phyloP scores from a whole-genome alignment of 2,329 filamentous ascomycete species.

The Microcyclospora pomicola region DNA sequence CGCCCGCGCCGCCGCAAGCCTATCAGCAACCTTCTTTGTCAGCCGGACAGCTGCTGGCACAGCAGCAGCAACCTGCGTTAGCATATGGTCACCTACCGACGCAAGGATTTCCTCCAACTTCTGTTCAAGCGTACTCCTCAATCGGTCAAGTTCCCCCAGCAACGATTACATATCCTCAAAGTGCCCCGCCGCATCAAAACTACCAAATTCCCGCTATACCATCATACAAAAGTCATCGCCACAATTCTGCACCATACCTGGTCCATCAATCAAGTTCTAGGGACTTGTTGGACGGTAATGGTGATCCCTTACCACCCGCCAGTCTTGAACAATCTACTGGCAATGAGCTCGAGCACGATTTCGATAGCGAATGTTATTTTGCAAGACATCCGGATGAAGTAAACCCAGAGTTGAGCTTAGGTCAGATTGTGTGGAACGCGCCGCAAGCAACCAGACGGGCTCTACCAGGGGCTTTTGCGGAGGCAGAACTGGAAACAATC shows the following conservation, averaged over 20 bases:
- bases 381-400: conserved; percentile 32
- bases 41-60: conserved; percentile 8
- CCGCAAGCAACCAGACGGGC: conserved; percentile 30
- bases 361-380: conserved; percentile 31
- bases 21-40: conserved; percentile 10
- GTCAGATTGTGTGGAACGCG: conserved; percentile 31
- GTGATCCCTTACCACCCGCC: conserved; percentile 11
- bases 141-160: no score
- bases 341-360: conserved; percentile 27
- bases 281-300: conserved; percentile 15
- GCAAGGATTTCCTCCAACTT: no score
- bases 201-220: no score
- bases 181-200: conserved; percentile 3
- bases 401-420: conserved; percentile 30
- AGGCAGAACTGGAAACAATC: conserved; percentile 31
- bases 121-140: no score
- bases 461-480: conserved; percentile 28
- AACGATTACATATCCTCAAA: conserved; percentile 4
- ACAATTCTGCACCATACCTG: conserved; percentile 9
- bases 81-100: no score
- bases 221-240: conserved; percentile 2
- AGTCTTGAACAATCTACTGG: conserved; percentile 4
- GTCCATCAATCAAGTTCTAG: background rate
- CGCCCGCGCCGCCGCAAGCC: conserved; percentile 3
- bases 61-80: no score